Percentiles rank a stretch among this genome's conserved stretches.
Conservation (phyloP, 345 rosid genomes). For the Pistacia vera region DNA sequence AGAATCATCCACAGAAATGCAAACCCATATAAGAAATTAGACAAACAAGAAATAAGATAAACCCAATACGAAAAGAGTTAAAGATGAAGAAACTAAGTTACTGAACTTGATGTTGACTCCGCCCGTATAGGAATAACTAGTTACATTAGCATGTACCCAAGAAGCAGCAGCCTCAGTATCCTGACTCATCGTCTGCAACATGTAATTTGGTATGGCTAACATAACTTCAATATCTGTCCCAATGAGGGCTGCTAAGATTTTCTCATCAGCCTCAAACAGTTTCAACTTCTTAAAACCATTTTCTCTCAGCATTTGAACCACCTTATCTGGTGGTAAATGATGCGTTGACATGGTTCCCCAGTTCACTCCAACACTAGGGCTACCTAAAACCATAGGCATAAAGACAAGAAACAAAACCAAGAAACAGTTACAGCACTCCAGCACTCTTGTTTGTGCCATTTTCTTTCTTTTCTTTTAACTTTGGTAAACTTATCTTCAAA, state of each 20-base stretch:
- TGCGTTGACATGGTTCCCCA: conserved; percentile 84
- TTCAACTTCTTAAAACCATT: conserved; percentile 68
- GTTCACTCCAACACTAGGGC: conserved; percentile 50
- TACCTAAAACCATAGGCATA: conserved; percentile 7
- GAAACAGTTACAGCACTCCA: not conserved
- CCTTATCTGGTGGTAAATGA: conserved; percentile 63
- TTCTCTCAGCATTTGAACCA: conserved; percentile 62
- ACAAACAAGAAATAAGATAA: not conserved
- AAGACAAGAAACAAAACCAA: conserved; percentile 17
- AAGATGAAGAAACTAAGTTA: not conserved
- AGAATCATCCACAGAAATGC: not conserved
- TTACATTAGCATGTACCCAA: conserved; percentile 77
- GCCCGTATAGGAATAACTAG: conserved; percentile 50
- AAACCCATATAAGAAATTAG: conserved; percentile 13
- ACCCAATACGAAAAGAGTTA: not conserved
- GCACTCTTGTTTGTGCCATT: conserved; percentile 17
- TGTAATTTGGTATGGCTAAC: conserved; percentile 79
- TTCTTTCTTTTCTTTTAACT: not conserved
- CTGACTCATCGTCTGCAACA: conserved; percentile 53
- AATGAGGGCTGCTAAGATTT: conserved; percentile 51
- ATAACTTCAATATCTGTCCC: conserved; percentile 78
- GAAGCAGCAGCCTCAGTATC: conserved; percentile 54
- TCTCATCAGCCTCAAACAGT: conserved; percentile 79
- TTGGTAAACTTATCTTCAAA: not conserved
- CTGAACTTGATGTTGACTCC: conserved; percentile 72